Base-by-base conservation (phyloP, 352 stramenopile species). In the Thalassiosira sp. region DNA sequence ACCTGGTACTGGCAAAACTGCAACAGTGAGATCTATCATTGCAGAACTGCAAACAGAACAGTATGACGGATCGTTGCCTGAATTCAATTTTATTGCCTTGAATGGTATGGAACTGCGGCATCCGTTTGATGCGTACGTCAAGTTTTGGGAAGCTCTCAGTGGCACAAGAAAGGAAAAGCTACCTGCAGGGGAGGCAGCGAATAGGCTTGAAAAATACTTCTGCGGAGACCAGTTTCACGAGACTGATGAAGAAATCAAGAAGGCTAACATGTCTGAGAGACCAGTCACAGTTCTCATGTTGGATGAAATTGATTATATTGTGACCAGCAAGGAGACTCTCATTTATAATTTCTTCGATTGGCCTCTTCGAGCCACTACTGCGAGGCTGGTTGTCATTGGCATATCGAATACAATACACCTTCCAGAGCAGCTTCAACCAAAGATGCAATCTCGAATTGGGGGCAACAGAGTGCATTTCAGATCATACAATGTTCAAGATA, bases 271-370 rank as follows among this genome's bases (percentile, higher is more conserved):
- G 43, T 46, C 65, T 1, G 72, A 71, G 13, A 57, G 51, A 27
- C 72, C 66, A 11, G 68, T 86, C 1, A 91, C 79, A 33, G 82
- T 96, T 7, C 43, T 95, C 3, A 67, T 96, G 37, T 59, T 96
- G 1, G 92, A 96, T 79, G 92, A 96, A 76, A 91, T 96, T 45
- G 92, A 96, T 70, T 94, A 92, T 53, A 73, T 96, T 54, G 81
- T 95, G 0, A 95, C 91, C 3, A 79, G 87, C 6, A 90, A 94
- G 49, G 79, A 96, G 64, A 92, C 86, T 37, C 81, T 95, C 7
- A 52, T 96, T 0, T 95, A 95, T 77, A 94, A 94, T 57, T 87
- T 96, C 13, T 95, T 96, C 75, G 89, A 95, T 68, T 96, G 92
- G 92, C 92, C 92, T 15, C 72, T 86, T 25, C 56, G 82, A 40